A percentile compares a stretch with the other conserved stretches of the same genome.
These are phyloP conservation scores for Chlamydomonas schloesseri DNA, from an alignment of 139 green algal species.

Conservation along the genomic window DNA sequence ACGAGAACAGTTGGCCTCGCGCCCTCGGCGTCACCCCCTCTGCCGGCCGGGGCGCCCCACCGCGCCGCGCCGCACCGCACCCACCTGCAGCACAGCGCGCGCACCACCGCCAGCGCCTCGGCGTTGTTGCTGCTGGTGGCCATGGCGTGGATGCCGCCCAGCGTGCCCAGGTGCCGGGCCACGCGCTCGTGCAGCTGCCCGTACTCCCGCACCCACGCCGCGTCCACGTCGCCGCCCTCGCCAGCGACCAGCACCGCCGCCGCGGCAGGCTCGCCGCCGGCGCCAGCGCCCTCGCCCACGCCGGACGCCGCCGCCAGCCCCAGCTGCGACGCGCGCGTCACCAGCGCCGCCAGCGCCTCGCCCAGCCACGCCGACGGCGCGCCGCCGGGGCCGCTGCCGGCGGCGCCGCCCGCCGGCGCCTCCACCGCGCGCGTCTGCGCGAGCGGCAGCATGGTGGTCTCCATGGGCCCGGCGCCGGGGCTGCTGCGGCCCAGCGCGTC, in stretches of 20 bases:
- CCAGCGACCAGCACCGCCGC: neutral
- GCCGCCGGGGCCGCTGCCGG: neutral
- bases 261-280: neutral
- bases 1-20: too few species aligned
- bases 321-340: constrained; percentile 69
- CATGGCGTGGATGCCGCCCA: constrained; percentile 24
- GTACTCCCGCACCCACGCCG: constrained; percentile 22
- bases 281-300: neutral
- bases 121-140: constrained; percentile 18
- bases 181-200: neutral
- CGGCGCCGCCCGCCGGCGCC: neutral
- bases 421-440: constrained; percentile 28
- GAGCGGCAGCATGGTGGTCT: constrained; percentile 26
- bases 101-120: constrained; percentile 46
- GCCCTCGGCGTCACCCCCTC: too few species aligned
- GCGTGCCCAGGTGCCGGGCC: constrained; percentile 23
- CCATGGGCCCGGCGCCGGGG: constrained; percentile 13
- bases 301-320: constrained; percentile 43
- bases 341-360: constrained; percentile 66
- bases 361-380: constrained; percentile 60
- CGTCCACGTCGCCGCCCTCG: neutral
- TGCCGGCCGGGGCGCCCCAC: too few species aligned
- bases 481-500: constrained; percentile 55
- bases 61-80: too few species aligned
- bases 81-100: constrained; percentile 17